A percentile compares a stretch with the other conserved stretches of the same genome.
Conservation (phyloP, 306 rosid species). For the Vigna hirtella region DNA sequence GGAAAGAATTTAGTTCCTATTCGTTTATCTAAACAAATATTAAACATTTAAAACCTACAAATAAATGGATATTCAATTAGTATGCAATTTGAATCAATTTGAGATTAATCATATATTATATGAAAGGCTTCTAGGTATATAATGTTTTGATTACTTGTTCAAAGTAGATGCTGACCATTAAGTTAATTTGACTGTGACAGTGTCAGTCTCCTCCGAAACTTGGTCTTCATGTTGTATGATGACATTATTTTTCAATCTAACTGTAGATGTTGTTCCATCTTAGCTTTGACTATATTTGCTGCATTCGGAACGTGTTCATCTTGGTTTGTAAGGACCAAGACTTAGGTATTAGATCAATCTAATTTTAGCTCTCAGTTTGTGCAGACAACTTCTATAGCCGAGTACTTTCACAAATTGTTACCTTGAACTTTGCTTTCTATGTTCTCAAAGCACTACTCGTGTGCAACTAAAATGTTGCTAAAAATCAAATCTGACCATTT, state of each 20-base stretch:
- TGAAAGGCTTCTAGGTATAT: background rate
- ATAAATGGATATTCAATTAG: background rate
- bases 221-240: background rate
- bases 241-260: background rate
- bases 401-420: background rate
- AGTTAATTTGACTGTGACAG: background rate
- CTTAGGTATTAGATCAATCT: background rate
- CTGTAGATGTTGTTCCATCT: background rate
- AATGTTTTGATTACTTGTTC: conserved; percentile 2
- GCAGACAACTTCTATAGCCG: background rate
- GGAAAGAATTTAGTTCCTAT: conserved; percentile 49
- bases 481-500: background rate
- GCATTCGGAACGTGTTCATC: conserved; percentile 4
- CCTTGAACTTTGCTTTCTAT: background rate
- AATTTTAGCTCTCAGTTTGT: background rate
- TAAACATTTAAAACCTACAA: background rate
- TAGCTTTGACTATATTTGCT: background rate
- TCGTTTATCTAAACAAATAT: background rate
- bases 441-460: background rate
- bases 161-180: background rate
- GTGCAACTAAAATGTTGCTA: background rate
- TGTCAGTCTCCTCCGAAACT: background rate
- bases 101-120: background rate
- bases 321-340: conserved; percentile 8
- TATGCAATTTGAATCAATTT: background rate